Conservation (phyloP, 2,329 filamentous ascomycete species). For the Torrubiella hemipterigena region DNA sequence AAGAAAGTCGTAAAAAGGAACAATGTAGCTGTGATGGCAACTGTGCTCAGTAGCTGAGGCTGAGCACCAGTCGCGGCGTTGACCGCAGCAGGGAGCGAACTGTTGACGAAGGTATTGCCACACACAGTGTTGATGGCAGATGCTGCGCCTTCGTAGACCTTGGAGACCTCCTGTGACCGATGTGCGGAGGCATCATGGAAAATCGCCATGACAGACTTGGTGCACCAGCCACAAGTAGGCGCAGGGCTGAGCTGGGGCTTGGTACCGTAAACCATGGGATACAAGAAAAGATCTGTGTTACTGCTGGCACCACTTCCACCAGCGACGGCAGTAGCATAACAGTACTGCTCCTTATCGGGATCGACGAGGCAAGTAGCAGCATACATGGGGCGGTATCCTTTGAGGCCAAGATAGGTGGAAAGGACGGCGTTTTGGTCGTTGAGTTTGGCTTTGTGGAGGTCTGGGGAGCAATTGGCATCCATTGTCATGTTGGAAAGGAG, state of each 20-base stretch:
- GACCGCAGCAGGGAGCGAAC: constrained; percentile 30
- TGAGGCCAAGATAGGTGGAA: too few species aligned
- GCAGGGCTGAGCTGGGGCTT: constrained; percentile 51
- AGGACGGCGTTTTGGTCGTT: too few species aligned
- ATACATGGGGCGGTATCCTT: constrained; percentile 74
- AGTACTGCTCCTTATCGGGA: constrained; percentile 54
- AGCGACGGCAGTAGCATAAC: constrained; percentile 73
- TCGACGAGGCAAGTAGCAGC: constrained; percentile 69
- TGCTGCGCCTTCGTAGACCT: constrained; percentile 61
- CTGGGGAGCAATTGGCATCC: constrained; percentile 54
- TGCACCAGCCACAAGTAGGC: constrained; percentile 67
- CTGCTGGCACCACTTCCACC: constrained; percentile 60
- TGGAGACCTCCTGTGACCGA: constrained; percentile 50
- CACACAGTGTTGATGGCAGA: constrained; percentile 58
- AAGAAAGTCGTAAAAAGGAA: too few species aligned
- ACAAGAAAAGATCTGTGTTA: constrained; percentile 65
- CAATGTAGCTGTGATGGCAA: too few species aligned
- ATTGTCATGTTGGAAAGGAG: too few species aligned
- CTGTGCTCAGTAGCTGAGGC: too few species aligned
- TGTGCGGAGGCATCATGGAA: constrained; percentile 61
- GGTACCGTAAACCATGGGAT: constrained; percentile 73
- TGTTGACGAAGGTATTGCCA: constrained; percentile 45
- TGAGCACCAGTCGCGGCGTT: too few species aligned
- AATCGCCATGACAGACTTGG: constrained; percentile 70
- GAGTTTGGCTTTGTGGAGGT: too few species aligned